Conservation (phyloP, 2,329 filamentous ascomycete genomes). For the Cercospora canescens region DNA sequence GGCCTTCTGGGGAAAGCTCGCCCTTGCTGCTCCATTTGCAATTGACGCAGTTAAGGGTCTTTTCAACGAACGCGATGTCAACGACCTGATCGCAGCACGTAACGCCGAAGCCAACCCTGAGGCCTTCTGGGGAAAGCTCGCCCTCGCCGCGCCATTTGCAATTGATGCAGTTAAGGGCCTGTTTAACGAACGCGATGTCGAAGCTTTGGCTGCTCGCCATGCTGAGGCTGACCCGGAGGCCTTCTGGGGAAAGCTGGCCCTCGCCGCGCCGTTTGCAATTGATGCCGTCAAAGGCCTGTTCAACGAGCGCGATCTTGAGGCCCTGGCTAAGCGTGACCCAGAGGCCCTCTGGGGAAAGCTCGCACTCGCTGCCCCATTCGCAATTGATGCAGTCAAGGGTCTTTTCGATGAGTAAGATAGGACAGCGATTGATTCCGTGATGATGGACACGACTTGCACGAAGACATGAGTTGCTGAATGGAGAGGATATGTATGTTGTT, state of each 20-base stretch:
- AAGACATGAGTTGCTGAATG: background rate
- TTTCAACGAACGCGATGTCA: background rate
- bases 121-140: background rate
- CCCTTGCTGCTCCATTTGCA: too few species aligned
- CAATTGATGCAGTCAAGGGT: too few species aligned
- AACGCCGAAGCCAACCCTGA: background rate
- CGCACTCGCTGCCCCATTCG: too few species aligned
- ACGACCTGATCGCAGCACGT: background rate
- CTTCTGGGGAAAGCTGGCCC: background rate
- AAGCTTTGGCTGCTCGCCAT: too few species aligned
- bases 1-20: background rate
- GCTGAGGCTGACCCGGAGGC: background rate
- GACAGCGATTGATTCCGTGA: background rate
- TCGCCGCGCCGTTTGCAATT: too few species aligned
- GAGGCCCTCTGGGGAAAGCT: background rate
- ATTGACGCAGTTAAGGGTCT: too few species aligned
- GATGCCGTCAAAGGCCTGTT: too few species aligned
- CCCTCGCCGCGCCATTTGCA: too few species aligned
- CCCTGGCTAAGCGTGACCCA: too few species aligned
- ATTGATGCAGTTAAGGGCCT: too few species aligned
- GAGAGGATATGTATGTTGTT: background rate
- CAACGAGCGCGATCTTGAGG: too few species aligned
- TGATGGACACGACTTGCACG: background rate
- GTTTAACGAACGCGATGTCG: too few species aligned
- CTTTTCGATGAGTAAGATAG: background rate